phyloP scores from a whole-genome alignment of 805 yeast species.

The Isabelozyma gotoi region DNA sequence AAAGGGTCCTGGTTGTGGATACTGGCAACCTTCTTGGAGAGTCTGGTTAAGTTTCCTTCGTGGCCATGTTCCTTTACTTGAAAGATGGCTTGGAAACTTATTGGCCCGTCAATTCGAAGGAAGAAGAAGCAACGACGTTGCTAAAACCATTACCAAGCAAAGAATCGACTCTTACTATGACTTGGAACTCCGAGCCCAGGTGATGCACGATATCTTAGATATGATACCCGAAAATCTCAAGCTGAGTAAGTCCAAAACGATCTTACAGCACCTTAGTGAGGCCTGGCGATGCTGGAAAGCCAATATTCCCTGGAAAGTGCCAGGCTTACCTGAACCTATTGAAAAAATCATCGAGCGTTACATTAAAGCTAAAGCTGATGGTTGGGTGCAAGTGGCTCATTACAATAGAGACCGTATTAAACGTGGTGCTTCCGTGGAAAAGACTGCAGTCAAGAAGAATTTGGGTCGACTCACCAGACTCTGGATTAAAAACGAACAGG shows the following conservation, averaged over 20 bases:
- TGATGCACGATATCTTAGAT: slow-evolving; percentile 92
- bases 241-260: slow-evolving; percentile 81
- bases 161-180: slow-evolving; percentile 94
- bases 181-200: slow-evolving; percentile 88
- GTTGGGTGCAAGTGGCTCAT: slow-evolving; percentile 94
- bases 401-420: slow-evolving; percentile 85
- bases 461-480: slow-evolving; percentile 86
- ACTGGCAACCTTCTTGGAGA: slow-evolving; percentile 99
- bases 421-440: slow-evolving; percentile 90
- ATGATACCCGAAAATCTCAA: slow-evolving; percentile 96
- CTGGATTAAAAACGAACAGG: slow-evolving; percentile 92
- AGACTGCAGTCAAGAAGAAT: slow-evolving; percentile 90
- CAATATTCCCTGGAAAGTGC: slow-evolving; percentile 96
- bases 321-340: slow-evolving; percentile 91
- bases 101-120: slow-evolving; percentile 95
- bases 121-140: slow-evolving; percentile 84
- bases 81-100: slow-evolving; percentile 92
- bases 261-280: slow-evolving; percentile 90
- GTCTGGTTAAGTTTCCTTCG: slow-evolving; percentile 92
- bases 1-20: slow-evolving; percentile 98
- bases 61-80: slow-evolving; percentile 88
- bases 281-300: slow-evolving; percentile 99
- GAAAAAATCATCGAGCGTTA: slow-evolving; percentile 85
- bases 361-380: slow-evolving; percentile 92
- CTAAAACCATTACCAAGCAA: slow-evolving; percentile 93